Conservation (phyloP, 73 alveolate species). For the Paramecium bursaria region DNA sequence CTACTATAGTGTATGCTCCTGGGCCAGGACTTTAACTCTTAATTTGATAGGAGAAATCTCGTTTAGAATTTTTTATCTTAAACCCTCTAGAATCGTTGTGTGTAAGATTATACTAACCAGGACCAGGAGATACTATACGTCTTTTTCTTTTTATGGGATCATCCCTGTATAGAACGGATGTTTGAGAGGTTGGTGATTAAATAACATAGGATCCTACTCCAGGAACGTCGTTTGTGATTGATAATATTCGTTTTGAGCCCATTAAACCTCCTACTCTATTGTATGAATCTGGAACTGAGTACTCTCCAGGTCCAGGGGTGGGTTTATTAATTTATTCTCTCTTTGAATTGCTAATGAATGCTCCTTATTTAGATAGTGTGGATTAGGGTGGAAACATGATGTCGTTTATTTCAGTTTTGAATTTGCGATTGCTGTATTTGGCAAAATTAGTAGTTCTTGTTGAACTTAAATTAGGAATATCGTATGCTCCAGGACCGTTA, state of each 20-base stretch:
- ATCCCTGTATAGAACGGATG: too few species aligned
- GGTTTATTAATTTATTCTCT: not conserved
- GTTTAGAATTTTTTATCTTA: conserved; percentile 17
- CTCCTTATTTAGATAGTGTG: not conserved
- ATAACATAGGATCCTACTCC: not conserved
- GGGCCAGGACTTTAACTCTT: conserved; percentile 46
- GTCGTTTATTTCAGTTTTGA: not conserved
- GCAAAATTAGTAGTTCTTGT: conserved; percentile 34
- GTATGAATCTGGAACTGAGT: too few species aligned
- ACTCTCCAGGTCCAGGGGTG: conserved; percentile 60
- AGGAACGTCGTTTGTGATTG: too few species aligned
- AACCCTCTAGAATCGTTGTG: not conserved
- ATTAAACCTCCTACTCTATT: too few species aligned
- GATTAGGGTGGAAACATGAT: not conserved
- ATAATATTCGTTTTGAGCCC: too few species aligned
- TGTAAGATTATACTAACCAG: too few species aligned
- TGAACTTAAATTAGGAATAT: not conserved
- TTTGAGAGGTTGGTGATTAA: too few species aligned
- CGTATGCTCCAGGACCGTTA: conserved; percentile 42
- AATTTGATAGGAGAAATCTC: conserved; percentile 20
- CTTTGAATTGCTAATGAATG: not conserved
- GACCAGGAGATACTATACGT: too few species aligned
- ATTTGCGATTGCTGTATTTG: conserved; percentile 32
- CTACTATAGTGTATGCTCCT: conserved; percentile 2
- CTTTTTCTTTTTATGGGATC: too few species aligned